Evolutionary conservation across 139 green algal species (phyloP), one percentile per base, ranked within the genome.

Genomic region (Volvox africanus): DNA sequence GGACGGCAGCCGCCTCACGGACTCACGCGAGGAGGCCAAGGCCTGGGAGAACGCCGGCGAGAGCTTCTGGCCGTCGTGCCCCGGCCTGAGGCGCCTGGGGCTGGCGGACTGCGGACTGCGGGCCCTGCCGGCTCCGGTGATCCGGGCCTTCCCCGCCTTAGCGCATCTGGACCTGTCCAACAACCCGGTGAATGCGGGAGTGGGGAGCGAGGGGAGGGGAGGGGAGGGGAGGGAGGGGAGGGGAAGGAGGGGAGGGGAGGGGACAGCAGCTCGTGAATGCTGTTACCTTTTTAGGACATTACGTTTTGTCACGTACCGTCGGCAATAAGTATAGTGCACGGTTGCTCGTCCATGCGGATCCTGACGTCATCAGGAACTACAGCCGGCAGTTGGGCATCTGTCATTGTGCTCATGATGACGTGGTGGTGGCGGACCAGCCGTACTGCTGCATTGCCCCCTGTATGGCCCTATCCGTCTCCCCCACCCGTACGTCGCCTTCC

Each of bases 1-100:
- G 85, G 69, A 82, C n/a, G 85, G 69, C 28, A 73, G 37, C 85
- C 37, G n/a, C 26, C 69, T 89, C 68, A 89, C 85, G 35, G 79
- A 32, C 21, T 28, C 65, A 12, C 65, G 65, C 65, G 65, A 73
- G 65, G 65, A 24, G 65, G 24, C 65, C 21, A 24, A 30, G 65
- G 65, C 65, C 65, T 73, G 65, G 65, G 65, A 73, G 65, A 55
- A 9, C 44, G 65, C 65, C 21, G 69, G n/a, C 1, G 13, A 18
- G 35, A 9, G 36, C 30, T 3, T 0, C 17, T 80, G 67, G 65
- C 62, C 82, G 13, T 18, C 44, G 16, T 37, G 22, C 0, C 69
- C 37, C 16, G 44, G 1, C 1, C 69, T 89, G 85, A 26, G 17
- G 36, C 1, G 0, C 9, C 69, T 89, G 69, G 36, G 37, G 17